Evolutionary conservation across 352 stramenopile species (phyloP), one percentile per base, ranked within the genome.

Genomic region (Saprolegnia parasitica): DNA sequence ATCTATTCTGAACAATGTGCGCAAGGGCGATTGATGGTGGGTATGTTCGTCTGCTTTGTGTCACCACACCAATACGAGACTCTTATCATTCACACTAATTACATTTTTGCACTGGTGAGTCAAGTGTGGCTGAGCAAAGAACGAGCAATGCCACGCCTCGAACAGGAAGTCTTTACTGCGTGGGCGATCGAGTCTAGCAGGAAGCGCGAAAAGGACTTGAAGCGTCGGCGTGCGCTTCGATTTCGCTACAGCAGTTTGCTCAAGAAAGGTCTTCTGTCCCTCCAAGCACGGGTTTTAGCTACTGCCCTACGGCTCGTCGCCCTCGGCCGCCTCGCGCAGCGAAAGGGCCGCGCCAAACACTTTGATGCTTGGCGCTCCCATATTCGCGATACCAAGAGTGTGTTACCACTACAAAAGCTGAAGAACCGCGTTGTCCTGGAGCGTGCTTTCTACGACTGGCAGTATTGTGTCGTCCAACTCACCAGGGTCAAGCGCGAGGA

Each of bases 1-100:
- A 56, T 78, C 77, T 61, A 80, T 89, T 66, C 81, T 91, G 29
- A 76, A 77, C 1, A 74, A 76, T 23, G 80, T 79, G 26, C 84
- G 76, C 29, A 65, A 86, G 23, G 78, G 78, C 20, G 80, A 91
- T 63, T n/a, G n/a, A n/a, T n/a, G n/a, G n/a, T n/a, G n/a, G n/a
- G n/a, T n/a, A n/a, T n/a, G n/a, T n/a, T n/a, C n/a, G n/a, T n/a
- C n/a, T n/a, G n/a, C n/a, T n/a, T n/a, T n/a, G n/a, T n/a, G n/a
- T n/a, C n/a, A n/a, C n/a, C n/a, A n/a, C n/a, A n/a, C n/a, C n/a
- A n/a, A n/a, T n/a, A n/a, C n/a, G n/a, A n/a, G n/a, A n/a, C n/a
- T n/a, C n/a, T n/a, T 35, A 35, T 6, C 5, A 35, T 35, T 35
- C 29, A 46, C 42, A 49, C 42, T 49, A 49, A 11, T 49, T 35